These are phyloP conservation scores for Microcyclospora tardicrescens DNA, from an alignment of 2,329 filamentous ascomycete species.

Conservation along the genomic window DNA sequence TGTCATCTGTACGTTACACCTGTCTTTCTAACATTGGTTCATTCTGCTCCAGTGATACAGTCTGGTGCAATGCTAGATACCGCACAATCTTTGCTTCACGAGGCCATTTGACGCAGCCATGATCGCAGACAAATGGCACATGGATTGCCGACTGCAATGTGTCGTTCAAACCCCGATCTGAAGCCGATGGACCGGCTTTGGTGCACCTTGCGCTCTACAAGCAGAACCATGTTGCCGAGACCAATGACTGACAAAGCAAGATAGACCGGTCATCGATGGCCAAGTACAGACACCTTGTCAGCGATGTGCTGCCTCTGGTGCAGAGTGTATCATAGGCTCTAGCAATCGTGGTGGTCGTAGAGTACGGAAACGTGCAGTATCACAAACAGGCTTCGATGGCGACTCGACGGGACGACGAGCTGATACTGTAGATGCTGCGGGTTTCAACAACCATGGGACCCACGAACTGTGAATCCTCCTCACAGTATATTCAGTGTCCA, in stretches of 20 bases:
- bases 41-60: background rate
- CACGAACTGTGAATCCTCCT: no score
- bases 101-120: no score
- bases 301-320: conserved; percentile 43
- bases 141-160: no score
- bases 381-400: conserved; percentile 19
- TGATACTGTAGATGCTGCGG: conserved; percentile 9
- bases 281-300: conserved; percentile 42
- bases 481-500: no score
- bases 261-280: conserved; percentile 33
- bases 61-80: background rate
- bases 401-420: conserved; percentile 16
- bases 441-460: no score
- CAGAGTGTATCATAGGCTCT: conserved; percentile 46
- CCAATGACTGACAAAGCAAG: conserved; percentile 7
- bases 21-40: background rate
- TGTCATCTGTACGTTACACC: conserved; percentile 9
- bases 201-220: background rate
- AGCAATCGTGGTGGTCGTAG: conserved; percentile 48
- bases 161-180: no score
- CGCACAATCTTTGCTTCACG: background rate
- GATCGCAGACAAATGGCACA: no score
- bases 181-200: background rate
- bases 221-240: background rate
- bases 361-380: conserved; percentile 38